These are phyloP conservation scores for Closterium sp. DNA, from an alignment of 139 green algal genomes.

Conservation along the genomic window DNA sequence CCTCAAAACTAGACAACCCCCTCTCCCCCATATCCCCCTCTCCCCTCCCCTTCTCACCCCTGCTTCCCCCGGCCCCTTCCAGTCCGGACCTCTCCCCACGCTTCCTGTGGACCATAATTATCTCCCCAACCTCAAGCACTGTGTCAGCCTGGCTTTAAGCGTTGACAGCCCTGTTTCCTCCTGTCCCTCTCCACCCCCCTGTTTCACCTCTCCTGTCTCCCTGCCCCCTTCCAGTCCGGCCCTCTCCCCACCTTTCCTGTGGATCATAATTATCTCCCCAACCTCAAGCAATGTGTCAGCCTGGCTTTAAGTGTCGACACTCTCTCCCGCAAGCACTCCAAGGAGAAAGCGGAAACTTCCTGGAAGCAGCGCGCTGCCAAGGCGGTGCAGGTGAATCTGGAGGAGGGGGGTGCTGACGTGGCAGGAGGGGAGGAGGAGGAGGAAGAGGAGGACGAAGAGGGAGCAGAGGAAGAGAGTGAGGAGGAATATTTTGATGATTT, in stretches of 20 bases:
- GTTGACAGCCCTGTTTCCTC: not conserved
- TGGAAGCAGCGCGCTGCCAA: not conserved
- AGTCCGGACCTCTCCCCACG: not conserved
- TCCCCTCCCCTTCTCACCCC: not conserved
- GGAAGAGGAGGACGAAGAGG: not conserved
- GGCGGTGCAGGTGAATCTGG: not conserved
- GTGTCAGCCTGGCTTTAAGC: not conserved
- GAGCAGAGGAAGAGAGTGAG: not conserved
- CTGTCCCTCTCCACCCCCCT: not conserved
- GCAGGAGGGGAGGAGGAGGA: not conserved
- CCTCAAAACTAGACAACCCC: too few relatives aligned
- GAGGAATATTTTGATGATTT: not conserved
- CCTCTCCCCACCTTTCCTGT: constrained; percentile 13
- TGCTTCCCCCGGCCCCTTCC: not conserved
- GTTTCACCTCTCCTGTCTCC: not conserved
- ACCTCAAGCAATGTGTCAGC: not conserved
- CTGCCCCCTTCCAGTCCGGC: not conserved
- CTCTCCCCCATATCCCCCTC: too few relatives aligned
- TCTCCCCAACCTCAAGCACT: too few relatives aligned
- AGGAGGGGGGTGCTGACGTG: not conserved
- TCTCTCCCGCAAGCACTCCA: not conserved
- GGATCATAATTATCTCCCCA: constrained; percentile 3
- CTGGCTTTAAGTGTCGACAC: constrained; percentile 25
- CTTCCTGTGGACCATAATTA: not conserved
- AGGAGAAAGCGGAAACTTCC: not conserved